A percentile compares a stretch with the other conserved stretches of the same genome.
These are phyloP conservation scores for Talaromyces islandicus DNA, from an alignment of 2,329 filamentous ascomycete genomes.

Conservation along the genomic window DNA sequence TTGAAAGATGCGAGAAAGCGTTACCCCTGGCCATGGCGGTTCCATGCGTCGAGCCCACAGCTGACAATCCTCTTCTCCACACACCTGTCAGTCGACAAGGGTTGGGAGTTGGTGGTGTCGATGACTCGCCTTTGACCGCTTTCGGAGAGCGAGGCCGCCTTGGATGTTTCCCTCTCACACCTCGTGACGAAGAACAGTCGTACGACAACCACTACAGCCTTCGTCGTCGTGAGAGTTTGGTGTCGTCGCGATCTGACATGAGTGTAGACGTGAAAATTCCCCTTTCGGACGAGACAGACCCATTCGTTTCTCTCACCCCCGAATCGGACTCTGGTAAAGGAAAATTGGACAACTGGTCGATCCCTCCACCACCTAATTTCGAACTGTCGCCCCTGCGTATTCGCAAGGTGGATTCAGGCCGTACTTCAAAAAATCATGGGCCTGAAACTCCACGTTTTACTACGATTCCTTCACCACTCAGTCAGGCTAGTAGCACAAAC, in stretches of 20 bases:
- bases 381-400: conserved; percentile 11
- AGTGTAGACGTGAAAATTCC: not conserved
- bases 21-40: not conserved
- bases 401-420: conserved; percentile 1
- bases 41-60: not conserved
- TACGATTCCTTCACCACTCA: not conserved
- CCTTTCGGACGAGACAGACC: conserved; percentile 4
- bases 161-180: not conserved
- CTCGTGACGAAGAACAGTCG: not conserved
- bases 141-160: not conserved
- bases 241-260: not conserved
- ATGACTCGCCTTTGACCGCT: not conserved
- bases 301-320: conserved; percentile 4
- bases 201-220: not conserved
- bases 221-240: not conserved
- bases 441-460: not conserved
- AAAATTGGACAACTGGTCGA: not conserved
- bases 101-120: not conserved
- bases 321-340: not conserved
- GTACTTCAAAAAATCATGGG: too few species aligned
- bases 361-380: not conserved
- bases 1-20: conserved; percentile 4
- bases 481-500: not conserved
- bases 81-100: not conserved
- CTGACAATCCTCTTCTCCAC: not conserved